A percentile compares a stretch with the other conserved stretches of the same genome.
phyloP scores from a whole-genome alignment of 345 rosid genomes.

The Trapa incisa region DNA sequence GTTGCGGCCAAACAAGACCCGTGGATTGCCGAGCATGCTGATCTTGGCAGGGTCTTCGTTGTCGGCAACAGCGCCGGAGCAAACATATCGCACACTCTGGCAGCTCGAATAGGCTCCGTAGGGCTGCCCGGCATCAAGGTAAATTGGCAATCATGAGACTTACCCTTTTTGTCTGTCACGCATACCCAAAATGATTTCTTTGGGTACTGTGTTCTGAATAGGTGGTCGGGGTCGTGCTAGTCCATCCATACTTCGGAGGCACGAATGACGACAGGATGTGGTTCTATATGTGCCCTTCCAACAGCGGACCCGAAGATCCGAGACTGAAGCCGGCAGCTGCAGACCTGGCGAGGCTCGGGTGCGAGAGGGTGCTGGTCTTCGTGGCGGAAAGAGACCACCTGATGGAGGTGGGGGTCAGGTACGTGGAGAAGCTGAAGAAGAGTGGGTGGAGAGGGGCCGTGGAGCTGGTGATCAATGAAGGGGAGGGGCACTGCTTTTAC shows the following conservation, averaged over 20 bases:
- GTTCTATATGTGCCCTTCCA: slow-evolving; percentile 17
- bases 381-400: slow-evolving; percentile 27
- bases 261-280: slow-evolving; percentile 16
- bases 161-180: too few relatives aligned
- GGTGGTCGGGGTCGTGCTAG: slow-evolving; percentile 11
- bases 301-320: slow-evolving; percentile 24
- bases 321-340: slow-evolving; percentile 19
- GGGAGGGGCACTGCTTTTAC: slow-evolving; percentile 7
- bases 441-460: slow-evolving; percentile 7
- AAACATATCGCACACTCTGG: slow-evolving; percentile 23
- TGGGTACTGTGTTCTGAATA: background rate
- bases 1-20: slow-evolving; percentile 20
- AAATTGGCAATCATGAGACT: background rate
- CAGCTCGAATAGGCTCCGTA: slow-evolving; percentile 10
- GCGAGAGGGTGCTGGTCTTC: slow-evolving; percentile 25
- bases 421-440: slow-evolving; percentile 11
- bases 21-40: slow-evolving; percentile 20
- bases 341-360: slow-evolving; percentile 22
- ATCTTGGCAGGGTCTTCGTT: slow-evolving; percentile 20
- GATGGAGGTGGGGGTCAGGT: slow-evolving; percentile 6
- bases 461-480: slow-evolving; percentile 11
- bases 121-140: slow-evolving; percentile 14
- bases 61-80: slow-evolving; percentile 35
- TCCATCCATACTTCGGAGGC: slow-evolving; percentile 27
- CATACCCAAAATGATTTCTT: background rate